Evolutionary conservation across 1,284 basidiomycete genomes (phyloP), one percentile per base, ranked within the genome.

Genomic region (Melanopsichium pennsylvanicum): DNA sequence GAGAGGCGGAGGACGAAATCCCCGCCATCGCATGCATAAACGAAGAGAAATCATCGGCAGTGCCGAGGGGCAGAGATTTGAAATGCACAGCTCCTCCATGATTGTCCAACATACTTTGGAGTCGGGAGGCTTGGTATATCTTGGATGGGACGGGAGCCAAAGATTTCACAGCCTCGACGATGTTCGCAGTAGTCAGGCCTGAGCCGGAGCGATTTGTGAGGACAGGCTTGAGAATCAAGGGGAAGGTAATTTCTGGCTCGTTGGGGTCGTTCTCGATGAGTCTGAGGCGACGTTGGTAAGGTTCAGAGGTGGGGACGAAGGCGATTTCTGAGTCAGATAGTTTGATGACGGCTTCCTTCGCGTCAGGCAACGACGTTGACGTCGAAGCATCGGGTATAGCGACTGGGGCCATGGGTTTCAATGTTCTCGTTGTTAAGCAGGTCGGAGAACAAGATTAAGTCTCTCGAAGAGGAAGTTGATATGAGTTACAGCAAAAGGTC

Each of bases 11-110:
- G 0, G 27, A 19, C 1, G 31, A n/a, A 3, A 25, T 23, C 2
- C 62, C 63, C 8, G 69, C 52, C 15, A 72, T 37, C 10, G 47
- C 42, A 33, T 69, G 59, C 64, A 72, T 55, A 39, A 72, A 64
- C 8, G 34, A 15, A 47, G 60, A 64, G n/a, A 72, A 72, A 32
- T 59, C 69, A 9, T 69, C 16, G 5, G 66, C 69, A 39, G 40
- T 55, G 9, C 60, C 54, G 18, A 72, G 33, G 16, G 69, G 69
- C 3, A 63, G 50, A 2, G 29, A 29, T 36, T 59, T 62, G 48
- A 72, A 69, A 35, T 69, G 59, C 1, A 72, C 29, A 2, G 59
- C 69, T 19, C 69, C 69, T 4, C 64, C 69, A 18, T 66, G 36
- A 5, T 46, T 50, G 22, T 54, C 56, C 50, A 66, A 49, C 8